These are phyloP conservation scores for Brassica juncea DNA, from an alignment of 345 rosid species.

Conservation along the genomic window DNA sequence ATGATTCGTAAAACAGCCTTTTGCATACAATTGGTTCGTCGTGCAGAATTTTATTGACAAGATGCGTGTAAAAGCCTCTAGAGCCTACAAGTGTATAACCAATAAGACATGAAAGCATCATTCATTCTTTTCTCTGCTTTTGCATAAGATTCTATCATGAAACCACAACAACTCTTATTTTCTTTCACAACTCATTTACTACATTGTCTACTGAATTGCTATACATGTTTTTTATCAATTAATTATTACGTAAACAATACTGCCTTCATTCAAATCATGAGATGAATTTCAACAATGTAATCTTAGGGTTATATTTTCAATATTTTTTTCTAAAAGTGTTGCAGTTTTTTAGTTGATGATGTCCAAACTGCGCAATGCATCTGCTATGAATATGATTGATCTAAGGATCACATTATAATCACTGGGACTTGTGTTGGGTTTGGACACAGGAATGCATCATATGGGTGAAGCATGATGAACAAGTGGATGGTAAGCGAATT, in stretches of 20 bases:
- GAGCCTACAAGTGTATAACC: not conserved
- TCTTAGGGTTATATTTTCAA: too few species aligned
- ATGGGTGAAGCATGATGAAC: constrained; percentile 7
- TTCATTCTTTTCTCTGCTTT: not conserved
- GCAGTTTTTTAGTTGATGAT: not conserved
- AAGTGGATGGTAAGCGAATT: constrained; percentile 17
- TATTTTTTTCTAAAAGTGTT: not conserved
- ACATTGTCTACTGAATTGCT: not conserved
- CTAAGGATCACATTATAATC: not conserved
- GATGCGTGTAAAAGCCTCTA: not conserved
- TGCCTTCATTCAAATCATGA: not conserved
- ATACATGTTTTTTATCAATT: not conserved
- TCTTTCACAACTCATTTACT: not conserved
- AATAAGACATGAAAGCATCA: not conserved
- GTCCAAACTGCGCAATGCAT: not conserved
- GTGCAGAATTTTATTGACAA: not conserved
- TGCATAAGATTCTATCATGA: not conserved
- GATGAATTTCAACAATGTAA: not conserved
- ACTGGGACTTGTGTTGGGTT: not conserved
- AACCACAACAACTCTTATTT: not conserved
- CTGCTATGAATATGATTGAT: not conserved
- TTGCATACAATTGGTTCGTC: not conserved
- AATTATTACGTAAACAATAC: not conserved
- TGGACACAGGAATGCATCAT: not conserved
- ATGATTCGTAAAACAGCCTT: not conserved